Evolutionary conservation across 805 yeast genomes (phyloP).

Genomic region (Zygotorulaspora danielsina): DNA sequence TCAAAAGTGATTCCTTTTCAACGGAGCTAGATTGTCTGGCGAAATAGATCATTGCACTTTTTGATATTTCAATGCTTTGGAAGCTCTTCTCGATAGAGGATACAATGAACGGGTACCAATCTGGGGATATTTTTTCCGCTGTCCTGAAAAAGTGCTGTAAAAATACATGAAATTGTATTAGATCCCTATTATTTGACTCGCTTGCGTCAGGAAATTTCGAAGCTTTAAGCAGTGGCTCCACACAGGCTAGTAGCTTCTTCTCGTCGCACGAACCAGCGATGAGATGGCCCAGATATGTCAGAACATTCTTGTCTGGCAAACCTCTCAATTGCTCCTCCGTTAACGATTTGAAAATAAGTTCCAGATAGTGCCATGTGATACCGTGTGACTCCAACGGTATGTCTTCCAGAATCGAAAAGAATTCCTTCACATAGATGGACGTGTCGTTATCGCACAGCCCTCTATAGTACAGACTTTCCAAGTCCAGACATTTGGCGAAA

Average conservation of each 20-base stretch:
- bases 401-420: constrained; percentile 11
- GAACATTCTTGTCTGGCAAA: constrained; percentile 7
- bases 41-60: constrained; percentile 37
- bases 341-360: constrained; percentile 20
- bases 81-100: constrained; percentile 43
- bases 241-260: constrained; percentile 15
- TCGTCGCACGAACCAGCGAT: constrained; percentile 13
- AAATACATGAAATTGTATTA: constrained; percentile 33
- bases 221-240: constrained; percentile 19
- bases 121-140: constrained; percentile 13
- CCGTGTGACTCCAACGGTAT: constrained; percentile 29
- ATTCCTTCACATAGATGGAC: constrained; percentile 10
- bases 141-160: constrained; percentile 29
- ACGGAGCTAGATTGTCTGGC: constrained; percentile 21
- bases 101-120: constrained; percentile 30
- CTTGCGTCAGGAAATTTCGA: constrained; percentile 45
- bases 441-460: constrained; percentile 8
- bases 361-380: constrained; percentile 23
- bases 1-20: constrained; percentile 31
- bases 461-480: constrained; percentile 27
- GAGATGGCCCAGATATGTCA: constrained; percentile 11
- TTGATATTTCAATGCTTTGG: constrained; percentile 39
- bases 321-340: constrained; percentile 4
- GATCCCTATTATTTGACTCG: constrained; percentile 29
- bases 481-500: constrained; percentile 18